Conservation (phyloP, 2,329 filamentous ascomycete genomes). For the Fusarium robinianum region DNA sequence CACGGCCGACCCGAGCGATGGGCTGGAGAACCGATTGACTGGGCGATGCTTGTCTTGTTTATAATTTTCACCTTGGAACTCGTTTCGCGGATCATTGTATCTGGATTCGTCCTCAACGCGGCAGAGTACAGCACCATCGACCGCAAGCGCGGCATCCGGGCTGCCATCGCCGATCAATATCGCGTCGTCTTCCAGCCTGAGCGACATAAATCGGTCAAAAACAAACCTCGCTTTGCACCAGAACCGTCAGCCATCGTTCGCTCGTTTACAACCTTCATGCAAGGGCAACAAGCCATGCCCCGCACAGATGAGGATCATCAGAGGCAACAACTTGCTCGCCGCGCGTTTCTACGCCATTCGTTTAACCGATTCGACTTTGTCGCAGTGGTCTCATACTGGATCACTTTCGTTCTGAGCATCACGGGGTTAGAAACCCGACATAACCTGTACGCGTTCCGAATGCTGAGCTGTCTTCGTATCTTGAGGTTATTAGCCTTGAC, state of each 20-base stretch:
- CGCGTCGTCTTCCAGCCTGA: slow-evolving; percentile 81
- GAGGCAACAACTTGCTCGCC: slow-evolving; percentile 81
- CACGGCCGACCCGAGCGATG: slow-evolving; percentile 66
- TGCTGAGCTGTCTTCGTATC: slow-evolving; percentile 95
- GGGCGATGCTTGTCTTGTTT: slow-evolving; percentile 81
- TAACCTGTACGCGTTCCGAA: slow-evolving; percentile 89
- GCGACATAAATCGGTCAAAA: slow-evolving; percentile 68
- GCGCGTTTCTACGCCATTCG: slow-evolving; percentile 90
- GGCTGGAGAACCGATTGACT: slow-evolving; percentile 74
- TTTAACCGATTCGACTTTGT: slow-evolving; percentile 97
- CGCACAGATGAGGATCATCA: slow-evolving; percentile 77
- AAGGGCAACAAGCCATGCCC: slow-evolving; percentile 59
- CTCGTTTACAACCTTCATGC: slow-evolving; percentile 79
- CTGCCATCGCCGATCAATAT: slow-evolving; percentile 76
- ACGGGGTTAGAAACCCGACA: slow-evolving; percentile 68
- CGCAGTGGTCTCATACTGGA: slow-evolving; percentile 94
- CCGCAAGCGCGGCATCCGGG: slow-evolving; percentile 72
- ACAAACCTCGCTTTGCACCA: slow-evolving; percentile 51
- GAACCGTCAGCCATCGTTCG: slow-evolving; percentile 71
- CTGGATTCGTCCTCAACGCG: slow-evolving; percentile 89
- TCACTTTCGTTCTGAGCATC: slow-evolving; percentile 76
- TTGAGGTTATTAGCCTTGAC: slow-evolving; percentile 88
- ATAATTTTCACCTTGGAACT: slow-evolving; percentile 88
- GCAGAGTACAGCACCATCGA: slow-evolving; percentile 91
- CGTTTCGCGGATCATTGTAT: slow-evolving; percentile 83